Percentiles rank a stretch among this genome's conserved stretches.
Evolutionary conservation across 129 eudicot genomes (phyloP).

Genomic region (Artemisia argyi): DNA sequence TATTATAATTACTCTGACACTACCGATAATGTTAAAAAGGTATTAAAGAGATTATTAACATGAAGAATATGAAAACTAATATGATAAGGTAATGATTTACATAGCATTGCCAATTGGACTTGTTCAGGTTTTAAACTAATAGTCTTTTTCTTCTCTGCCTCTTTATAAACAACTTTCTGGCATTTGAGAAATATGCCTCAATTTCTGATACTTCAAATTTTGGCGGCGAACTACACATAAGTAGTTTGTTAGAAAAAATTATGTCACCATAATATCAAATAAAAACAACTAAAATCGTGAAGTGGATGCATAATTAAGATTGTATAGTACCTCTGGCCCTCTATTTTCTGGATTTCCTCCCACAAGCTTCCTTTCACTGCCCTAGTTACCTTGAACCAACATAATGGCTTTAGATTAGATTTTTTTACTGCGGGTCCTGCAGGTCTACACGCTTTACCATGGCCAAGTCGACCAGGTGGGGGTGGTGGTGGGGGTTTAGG

Average conservation of each 20-base stretch:
- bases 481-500: slow-evolving; percentile 40
- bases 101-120: slow-evolving; percentile 73
- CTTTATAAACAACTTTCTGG: slow-evolving; percentile 49
- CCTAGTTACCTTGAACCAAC: slow-evolving; percentile 91
- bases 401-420: slow-evolving; percentile 77
- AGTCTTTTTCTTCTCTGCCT: slow-evolving; percentile 53
- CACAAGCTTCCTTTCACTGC: slow-evolving; percentile 89
- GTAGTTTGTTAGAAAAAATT: slow-evolving; percentile 23
- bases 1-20: background rate
- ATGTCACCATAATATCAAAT: background rate
- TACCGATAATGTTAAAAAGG: background rate
- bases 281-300: background rate
- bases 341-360: slow-evolving; percentile 73
- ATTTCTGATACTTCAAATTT: slow-evolving; percentile 80
- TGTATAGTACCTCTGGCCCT: slow-evolving; percentile 41
- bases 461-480: slow-evolving; percentile 42
- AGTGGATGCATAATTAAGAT: slow-evolving; percentile 1
- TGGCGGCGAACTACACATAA: slow-evolving; percentile 48
- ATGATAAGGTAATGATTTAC: slow-evolving; percentile 17
- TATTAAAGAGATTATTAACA: background rate
- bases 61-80: background rate
- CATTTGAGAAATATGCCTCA: slow-evolving; percentile 76
- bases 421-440: slow-evolving; percentile 52
- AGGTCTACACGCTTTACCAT: slow-evolving; percentile 55
- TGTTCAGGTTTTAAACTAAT: slow-evolving; percentile 70